Evolutionary conservation across 148 eudicot species (phyloP).

Genomic region (Polygonum aviculare): DNA sequence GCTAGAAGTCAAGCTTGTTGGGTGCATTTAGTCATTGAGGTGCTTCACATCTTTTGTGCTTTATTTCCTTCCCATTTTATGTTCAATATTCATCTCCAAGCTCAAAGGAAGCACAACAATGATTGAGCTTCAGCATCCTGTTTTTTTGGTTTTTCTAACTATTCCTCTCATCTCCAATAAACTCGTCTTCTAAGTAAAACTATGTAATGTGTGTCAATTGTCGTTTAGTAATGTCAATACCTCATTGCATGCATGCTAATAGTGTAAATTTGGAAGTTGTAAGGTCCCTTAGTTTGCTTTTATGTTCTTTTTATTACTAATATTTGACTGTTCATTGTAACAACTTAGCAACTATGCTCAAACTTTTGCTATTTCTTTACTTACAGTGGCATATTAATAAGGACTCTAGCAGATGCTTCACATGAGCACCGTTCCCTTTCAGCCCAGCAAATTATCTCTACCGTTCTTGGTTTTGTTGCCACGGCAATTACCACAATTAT

Average conservation of each 20-base stretch:
- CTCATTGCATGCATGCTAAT: neutral
- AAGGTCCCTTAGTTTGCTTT: neutral
- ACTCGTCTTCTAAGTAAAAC: neutral
- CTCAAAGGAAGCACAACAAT: neutral
- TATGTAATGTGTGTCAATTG: neutral
- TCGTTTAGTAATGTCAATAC: neutral
- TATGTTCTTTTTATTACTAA: neutral
- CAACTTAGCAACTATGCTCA: neutral
- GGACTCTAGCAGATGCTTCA: slow-evolving; percentile 11
- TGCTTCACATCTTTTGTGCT: neutral
- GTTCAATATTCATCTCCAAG: neutral
- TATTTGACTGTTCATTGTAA: neutral
- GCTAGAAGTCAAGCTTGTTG: neutral
- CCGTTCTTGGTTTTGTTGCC: neutral
- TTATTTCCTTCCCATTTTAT: neutral
- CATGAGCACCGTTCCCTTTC: slow-evolving; percentile 9
- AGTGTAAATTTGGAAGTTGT: neutral
- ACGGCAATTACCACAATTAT: slow-evolving; percentile 7
- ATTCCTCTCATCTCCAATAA: neutral
- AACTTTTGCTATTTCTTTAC: neutral
- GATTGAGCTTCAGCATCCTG: neutral
- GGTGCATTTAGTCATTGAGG: neutral
- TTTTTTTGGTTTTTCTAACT: neutral
- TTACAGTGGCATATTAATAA: slow-evolving; percentile 11
- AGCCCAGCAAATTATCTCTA: slow-evolving; percentile 3